Conservation (phyloP, 1,284 basidiomycete species). For the Cystobasidium slooffiae region DNA sequence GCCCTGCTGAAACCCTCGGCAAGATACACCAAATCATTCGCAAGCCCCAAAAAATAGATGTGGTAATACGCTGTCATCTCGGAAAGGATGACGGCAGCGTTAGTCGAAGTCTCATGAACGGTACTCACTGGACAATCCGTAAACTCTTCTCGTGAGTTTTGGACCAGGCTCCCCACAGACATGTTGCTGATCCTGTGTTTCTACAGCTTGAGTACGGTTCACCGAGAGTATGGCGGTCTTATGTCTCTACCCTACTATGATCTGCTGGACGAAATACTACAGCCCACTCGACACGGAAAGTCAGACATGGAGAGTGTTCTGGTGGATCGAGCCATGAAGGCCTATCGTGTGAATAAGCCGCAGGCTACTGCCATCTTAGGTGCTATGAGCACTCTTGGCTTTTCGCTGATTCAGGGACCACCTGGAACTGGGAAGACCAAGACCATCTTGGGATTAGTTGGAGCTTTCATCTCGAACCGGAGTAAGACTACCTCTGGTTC, state of each 20-base stretch:
- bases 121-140: slow-evolving; percentile 72
- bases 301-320: slow-evolving; percentile 64
- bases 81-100: slow-evolving; percentile 57
- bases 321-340: slow-evolving; percentile 69
- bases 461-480: slow-evolving; percentile 72
- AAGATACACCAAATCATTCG: slow-evolving; percentile 75
- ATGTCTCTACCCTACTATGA: slow-evolving; percentile 82
- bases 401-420: slow-evolving; percentile 93
- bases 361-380: slow-evolving; percentile 88
- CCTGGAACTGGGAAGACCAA: slow-evolving; percentile 99
- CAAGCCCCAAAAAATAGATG: slow-evolving; percentile 60
- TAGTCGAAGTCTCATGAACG: slow-evolving; percentile 60
- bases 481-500: slow-evolving; percentile 57
- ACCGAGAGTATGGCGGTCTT: slow-evolving; percentile 90
- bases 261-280: slow-evolving; percentile 70
- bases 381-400: slow-evolving; percentile 73
- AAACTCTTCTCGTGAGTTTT: slow-evolving; percentile 77
- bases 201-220: slow-evolving; percentile 79
- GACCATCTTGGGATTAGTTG: slow-evolving; percentile 93
- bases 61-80: slow-evolving; percentile 61
- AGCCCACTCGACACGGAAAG: slow-evolving; percentile 64
- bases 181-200: not conserved
- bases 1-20: slow-evolving; percentile 64
- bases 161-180: not conserved
- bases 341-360: slow-evolving; percentile 84